phyloP scores from a whole-genome alignment of 2,329 filamentous ascomycete genomes.

The Neurospora crassa region DNA sequence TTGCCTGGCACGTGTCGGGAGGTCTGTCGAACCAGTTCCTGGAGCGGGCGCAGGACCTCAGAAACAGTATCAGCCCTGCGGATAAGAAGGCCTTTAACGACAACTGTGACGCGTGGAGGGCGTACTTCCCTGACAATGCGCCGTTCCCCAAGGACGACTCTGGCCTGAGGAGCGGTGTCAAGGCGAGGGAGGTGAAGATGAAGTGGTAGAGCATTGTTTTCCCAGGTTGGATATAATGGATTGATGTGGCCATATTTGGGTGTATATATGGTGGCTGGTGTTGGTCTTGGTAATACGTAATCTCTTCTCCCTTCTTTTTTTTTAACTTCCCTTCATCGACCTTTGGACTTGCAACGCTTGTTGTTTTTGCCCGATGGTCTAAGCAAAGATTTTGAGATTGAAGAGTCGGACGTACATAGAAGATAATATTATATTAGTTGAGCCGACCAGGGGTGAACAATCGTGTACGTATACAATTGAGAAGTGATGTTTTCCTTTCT shows the following conservation, averaged over 20 bases:
- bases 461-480: background rate
- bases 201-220: background rate
- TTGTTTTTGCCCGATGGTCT: background rate
- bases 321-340: background rate
- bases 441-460: no score
- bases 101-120: slow-evolving; percentile 17
- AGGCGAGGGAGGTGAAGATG: background rate
- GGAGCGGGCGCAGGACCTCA: slow-evolving; percentile 21
- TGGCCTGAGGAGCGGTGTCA: slow-evolving; percentile 9
- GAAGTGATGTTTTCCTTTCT: background rate
- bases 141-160: slow-evolving; percentile 17
- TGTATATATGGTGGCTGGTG: background rate
- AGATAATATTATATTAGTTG: no score
- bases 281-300: background rate
- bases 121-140: slow-evolving; percentile 13
- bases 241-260: background rate
- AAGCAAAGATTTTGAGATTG: background rate
- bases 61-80: slow-evolving; percentile 2
- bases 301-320: background rate
- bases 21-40: slow-evolving; percentile 44
- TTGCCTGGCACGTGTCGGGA: slow-evolving; percentile 39
- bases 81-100: slow-evolving; percentile 17
- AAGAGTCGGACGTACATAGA: background rate
- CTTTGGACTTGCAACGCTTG: background rate
- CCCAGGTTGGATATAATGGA: background rate